Percentiles rank a stretch among this genome's conserved stretches.
Evolutionary conservation across 192 early-diverging fungal species (phyloP).

Genomic region (Coemansia guatemalensis): DNA sequence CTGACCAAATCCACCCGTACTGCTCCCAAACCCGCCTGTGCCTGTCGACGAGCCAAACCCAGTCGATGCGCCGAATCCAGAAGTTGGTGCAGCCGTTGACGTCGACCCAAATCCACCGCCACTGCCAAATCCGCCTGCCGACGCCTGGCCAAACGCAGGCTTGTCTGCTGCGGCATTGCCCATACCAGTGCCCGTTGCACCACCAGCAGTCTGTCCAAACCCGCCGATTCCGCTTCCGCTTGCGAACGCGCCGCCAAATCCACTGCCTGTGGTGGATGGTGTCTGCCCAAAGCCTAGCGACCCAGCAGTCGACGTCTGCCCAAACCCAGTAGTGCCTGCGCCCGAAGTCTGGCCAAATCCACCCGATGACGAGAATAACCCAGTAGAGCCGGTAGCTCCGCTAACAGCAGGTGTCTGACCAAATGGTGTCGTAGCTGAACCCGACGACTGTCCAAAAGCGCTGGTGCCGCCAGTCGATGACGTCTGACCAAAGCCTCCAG

Average conservation of each 20-base stretch:
- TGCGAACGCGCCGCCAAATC: conserved; percentile 9
- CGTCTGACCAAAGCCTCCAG: conserved; percentile 44
- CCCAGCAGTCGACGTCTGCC: conserved; percentile 9
- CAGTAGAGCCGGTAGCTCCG: not conserved
- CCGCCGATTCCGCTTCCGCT: conserved; percentile 16
- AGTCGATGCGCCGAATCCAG: conserved; percentile 19
- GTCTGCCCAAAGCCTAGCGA: conserved; percentile 7
- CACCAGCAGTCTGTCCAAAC: conserved; percentile 9
- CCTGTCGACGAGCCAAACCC: conserved; percentile 28
- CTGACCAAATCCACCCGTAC: conserved; percentile 34
- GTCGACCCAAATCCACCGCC: conserved; percentile 3
- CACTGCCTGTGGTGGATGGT: not conserved
- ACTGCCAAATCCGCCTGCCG: conserved; percentile 22
- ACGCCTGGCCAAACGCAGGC: conserved; percentile 17
- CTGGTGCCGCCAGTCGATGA: conserved; percentile 22
- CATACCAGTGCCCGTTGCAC: conserved; percentile 7
- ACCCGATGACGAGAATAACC: conserved; percentile 8
- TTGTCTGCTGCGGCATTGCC: conserved; percentile 23
- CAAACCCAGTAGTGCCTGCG: conserved; percentile 13
- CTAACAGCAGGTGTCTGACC: conserved; percentile 27
- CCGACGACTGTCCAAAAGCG: conserved; percentile 24
- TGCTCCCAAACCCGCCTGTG: conserved; percentile 35
- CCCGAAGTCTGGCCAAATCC: conserved; percentile 21
- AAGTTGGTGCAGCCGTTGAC: not conserved
- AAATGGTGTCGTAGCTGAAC: conserved; percentile 18